Percentiles rank a stretch among this genome's conserved stretches.
Conservation (phyloP, 768 basidiomycete genomes). For the Leccinum truebloodii region DNA sequence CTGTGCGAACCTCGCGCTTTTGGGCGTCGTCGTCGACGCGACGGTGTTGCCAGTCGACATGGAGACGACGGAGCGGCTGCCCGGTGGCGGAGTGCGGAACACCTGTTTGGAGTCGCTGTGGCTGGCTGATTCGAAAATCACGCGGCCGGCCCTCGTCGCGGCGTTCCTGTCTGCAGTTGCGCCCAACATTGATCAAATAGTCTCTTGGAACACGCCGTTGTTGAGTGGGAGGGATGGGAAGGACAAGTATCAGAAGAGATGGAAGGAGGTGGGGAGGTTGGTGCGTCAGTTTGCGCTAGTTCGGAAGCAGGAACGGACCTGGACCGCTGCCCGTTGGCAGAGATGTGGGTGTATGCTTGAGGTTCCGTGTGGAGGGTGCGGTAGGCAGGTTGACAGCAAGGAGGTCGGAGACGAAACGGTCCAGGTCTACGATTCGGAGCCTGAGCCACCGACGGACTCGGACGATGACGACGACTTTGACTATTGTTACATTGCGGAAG, state of each 20-base stretch:
- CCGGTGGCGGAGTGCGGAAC: slow-evolving; percentile 25
- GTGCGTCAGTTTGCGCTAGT: slow-evolving; percentile 24
- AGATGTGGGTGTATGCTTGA: neutral
- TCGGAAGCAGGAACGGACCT: slow-evolving; percentile 24
- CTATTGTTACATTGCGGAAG: slow-evolving; percentile 23
- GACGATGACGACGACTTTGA: slow-evolving; percentile 31
- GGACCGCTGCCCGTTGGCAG: slow-evolving; percentile 10
- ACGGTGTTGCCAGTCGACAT: slow-evolving; percentile 17
- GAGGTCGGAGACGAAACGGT: slow-evolving; percentile 10
- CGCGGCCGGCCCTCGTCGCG: slow-evolving; percentile 27
- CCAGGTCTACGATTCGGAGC: slow-evolving; percentile 26
- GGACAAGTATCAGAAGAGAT: slow-evolving; percentile 26
- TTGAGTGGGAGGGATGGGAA: slow-evolving; percentile 26
- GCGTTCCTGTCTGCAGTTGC: slow-evolving; percentile 32
- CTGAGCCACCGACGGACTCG: slow-evolving; percentile 19
- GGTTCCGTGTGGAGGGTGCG: neutral
- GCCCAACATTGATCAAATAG: slow-evolving; percentile 31
- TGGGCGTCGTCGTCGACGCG: slow-evolving; percentile 33
- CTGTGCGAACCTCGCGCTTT: slow-evolving; percentile 27
- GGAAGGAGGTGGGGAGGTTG: slow-evolving; percentile 26
- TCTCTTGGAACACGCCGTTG: slow-evolving; percentile 32
- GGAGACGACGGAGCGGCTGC: slow-evolving; percentile 4
- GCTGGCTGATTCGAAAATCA: slow-evolving; percentile 31
- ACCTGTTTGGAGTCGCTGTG: slow-evolving; percentile 29
- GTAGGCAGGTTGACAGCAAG: neutral